Evolutionary conservation across 2,329 filamentous ascomycete genomes (phyloP).

Genomic region (Acarospora socialis): DNA sequence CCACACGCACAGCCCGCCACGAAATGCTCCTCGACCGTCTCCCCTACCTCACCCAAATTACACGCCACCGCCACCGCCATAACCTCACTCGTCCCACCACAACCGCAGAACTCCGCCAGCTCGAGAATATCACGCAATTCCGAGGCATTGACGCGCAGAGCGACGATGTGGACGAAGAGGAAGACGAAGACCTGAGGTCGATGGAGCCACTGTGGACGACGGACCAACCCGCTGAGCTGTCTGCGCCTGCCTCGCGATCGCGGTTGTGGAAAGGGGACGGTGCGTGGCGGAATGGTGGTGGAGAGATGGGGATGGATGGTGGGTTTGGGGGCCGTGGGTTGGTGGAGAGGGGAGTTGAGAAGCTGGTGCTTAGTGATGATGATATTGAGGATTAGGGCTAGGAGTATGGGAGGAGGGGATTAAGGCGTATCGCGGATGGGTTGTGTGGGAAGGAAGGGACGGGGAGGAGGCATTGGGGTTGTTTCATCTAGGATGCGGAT

Average conservation of each 20-base stretch:
- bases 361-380: constrained; percentile 63
- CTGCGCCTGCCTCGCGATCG: constrained; percentile 27
- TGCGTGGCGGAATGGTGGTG: constrained; percentile 5
- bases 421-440: no score
- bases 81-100: constrained; percentile 14
- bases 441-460: no score
- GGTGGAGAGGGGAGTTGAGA: constrained; percentile 41
- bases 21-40: constrained; percentile 75
- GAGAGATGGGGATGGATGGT: constrained; percentile 26
- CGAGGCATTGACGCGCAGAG: constrained; percentile 39
- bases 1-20: constrained; percentile 47
- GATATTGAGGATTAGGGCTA: constrained; percentile 75
- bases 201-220: constrained; percentile 43
- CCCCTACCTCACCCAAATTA: constrained; percentile 66
- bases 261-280: constrained; percentile 5
- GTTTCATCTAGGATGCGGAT: no score
- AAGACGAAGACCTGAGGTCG: constrained; percentile 29
- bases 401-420: no score
- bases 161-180: constrained; percentile 31
- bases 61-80: no score
- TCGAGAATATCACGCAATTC: constrained; percentile 57
- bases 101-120: constrained; percentile 34
- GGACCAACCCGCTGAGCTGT: constrained; percentile 44
- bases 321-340: no score
- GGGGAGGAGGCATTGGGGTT: no score